A percentile compares a stretch with the other conserved stretches of the same genome.
phyloP scores from a whole-genome alignment of 176 grass and related monocot species.

The Ensete glaucum region DNA sequence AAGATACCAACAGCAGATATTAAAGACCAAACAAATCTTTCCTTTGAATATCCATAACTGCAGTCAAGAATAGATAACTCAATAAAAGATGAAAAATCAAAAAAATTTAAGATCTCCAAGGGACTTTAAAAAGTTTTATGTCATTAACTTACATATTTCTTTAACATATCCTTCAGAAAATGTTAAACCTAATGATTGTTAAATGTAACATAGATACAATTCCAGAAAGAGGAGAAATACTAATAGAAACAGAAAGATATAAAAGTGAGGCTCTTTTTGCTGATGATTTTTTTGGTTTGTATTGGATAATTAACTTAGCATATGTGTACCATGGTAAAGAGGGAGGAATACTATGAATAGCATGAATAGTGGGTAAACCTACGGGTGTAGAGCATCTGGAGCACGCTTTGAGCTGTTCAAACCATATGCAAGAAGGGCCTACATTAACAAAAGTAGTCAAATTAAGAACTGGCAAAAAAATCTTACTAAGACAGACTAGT shows the following conservation, averaged over 20 bases:
- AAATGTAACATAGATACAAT: not conserved
- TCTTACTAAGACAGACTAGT: not conserved
- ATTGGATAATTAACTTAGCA: not conserved
- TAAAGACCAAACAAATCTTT: slow-evolving; percentile 99
- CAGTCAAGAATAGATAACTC: not conserved
- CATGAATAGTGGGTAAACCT: slow-evolving; percentile 28
- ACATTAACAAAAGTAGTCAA: slow-evolving; percentile 19
- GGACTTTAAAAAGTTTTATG: not conserved
- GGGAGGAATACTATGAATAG: slow-evolving; percentile 15
- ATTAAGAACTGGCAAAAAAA: slow-evolving; percentile 3
- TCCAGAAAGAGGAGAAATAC: not conserved
- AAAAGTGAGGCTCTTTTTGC: too few relatives aligned
- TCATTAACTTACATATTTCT: too few relatives aligned
- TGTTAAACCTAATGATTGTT: not conserved
- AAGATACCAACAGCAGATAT: slow-evolving; percentile 99
- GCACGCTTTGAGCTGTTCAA: slow-evolving; percentile 89
- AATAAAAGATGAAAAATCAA: slow-evolving; percentile 13
- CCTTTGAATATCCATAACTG: slow-evolving; percentile 99
- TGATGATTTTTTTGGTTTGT: too few relatives aligned
- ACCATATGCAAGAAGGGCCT: slow-evolving; percentile 96
- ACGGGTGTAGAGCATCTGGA: slow-evolving; percentile 93
- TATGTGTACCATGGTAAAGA: not conserved
- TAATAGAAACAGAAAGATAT: too few relatives aligned
- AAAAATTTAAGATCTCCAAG: slow-evolving; percentile 15
- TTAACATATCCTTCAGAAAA: not conserved